Evolutionary conservation across 2,329 filamentous ascomycete species (phyloP), one percentile per base, ranked within the genome.

Genomic region (Colletotrichum agaves): DNA sequence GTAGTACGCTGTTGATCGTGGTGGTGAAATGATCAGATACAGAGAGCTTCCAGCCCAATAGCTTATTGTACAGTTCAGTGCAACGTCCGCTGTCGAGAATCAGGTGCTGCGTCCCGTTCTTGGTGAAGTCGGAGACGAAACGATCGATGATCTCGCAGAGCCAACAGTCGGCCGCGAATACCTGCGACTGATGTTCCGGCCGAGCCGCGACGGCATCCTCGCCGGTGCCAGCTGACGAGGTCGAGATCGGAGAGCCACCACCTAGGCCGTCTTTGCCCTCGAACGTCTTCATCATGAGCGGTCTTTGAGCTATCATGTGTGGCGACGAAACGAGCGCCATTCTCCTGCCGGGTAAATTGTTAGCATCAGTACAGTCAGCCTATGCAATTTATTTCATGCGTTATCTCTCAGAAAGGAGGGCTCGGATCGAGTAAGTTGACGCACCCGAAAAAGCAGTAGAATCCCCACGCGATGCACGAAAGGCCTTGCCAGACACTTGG

Each of bases 371-470:
- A 41, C 37, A 17, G n/a, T 15, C 2, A 19, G 41, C 19, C n/a
- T n/a, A n/a, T n/a, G n/a, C n/a, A n/a, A n/a, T n/a, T n/a, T n/a
- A n/a, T 8, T 7, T 2, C 1, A 7, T 17, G 41, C 5, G 41
- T 17, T 15, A 11, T 4, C 3, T 21, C 6, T 6, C 15, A 19
- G 5, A 12, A 8, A 41, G 35, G 33, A 31, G 19, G 13, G 6
- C 1, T 8, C 2, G 21, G 5, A 3, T 23, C 27, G 27, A 43
- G 17, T 39, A 15, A 13, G n/a, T 1, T 7, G 43, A 35, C 74
- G 53, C 61, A 73, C 73, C 61, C 62, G 13, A 74, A 70, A 10
- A 74, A 50, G 59, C 58, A 70, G 27, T 73, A 74, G 7, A 75
- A 66, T 2, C 73, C 73, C 71, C 72, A 74, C 5, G 66, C 21